A percentile compares a stretch with the other conserved stretches of the same genome.
These are phyloP conservation scores for Aureobasidium sp. DNA, from an alignment of 2,329 filamentous ascomycete genomes.

Conservation along the genomic window DNA sequence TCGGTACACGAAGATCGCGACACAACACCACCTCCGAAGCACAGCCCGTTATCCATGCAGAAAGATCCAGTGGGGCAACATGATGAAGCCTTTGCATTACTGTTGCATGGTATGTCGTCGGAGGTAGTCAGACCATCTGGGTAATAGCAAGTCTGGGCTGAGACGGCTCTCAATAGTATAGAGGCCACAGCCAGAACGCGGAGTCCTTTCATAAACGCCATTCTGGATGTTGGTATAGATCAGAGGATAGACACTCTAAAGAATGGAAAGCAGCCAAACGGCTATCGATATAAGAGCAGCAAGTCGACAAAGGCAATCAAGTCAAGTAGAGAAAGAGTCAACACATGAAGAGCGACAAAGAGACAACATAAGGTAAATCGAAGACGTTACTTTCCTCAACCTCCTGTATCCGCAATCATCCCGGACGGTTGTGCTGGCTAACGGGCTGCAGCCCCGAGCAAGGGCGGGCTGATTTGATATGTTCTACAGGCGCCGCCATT, in stretches of 20 bases:
- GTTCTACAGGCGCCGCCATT: not conserved
- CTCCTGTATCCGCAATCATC: constrained; percentile 11
- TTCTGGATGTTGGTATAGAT: not conserved
- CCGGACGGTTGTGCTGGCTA: constrained; percentile 6
- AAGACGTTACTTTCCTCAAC: constrained; percentile 1
- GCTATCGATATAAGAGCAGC: not conserved
- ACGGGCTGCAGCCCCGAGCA: constrained; percentile 10
- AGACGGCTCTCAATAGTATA: constrained; percentile 12
- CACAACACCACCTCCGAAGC: constrained; percentile 26
- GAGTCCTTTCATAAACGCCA: constrained; percentile 9
- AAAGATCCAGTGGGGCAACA: constrained; percentile 26
- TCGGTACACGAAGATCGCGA: constrained; percentile 28
- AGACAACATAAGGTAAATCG: constrained; percentile 7
- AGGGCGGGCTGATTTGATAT: constrained; percentile 9
- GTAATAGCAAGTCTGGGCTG: constrained; percentile 25
- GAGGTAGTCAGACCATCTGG: constrained; percentile 24
- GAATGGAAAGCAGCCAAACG: not conserved
- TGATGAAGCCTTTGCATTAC: constrained; percentile 18
- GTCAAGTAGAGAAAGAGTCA: not conserved
- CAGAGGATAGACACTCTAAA: not conserved
- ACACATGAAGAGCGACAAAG: not conserved
- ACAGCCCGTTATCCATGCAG: constrained; percentile 29
- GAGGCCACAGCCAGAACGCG: not conserved
- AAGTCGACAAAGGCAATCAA: not conserved
- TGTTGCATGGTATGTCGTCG: constrained; percentile 23